Conservation (phyloP, 1,284 basidiomycete species). For the Tilletia indica region DNA sequence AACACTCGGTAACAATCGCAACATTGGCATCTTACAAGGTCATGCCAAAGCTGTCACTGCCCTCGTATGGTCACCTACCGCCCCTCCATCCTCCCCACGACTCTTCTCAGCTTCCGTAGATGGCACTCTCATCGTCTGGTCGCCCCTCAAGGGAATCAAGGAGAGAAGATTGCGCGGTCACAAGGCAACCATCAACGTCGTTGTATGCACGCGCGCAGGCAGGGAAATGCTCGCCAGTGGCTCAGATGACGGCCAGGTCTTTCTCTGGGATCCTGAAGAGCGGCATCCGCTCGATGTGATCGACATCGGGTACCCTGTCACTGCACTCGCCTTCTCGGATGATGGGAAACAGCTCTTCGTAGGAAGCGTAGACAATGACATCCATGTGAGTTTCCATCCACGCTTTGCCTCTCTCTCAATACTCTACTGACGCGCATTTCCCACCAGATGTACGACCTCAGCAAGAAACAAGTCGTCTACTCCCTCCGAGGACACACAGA, state of each 20-base stretch:
- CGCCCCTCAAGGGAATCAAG: slow-evolving; percentile 41
- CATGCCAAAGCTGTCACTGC: slow-evolving; percentile 51
- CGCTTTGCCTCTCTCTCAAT: background rate
- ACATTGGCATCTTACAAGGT: slow-evolving; percentile 48
- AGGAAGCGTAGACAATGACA: slow-evolving; percentile 54
- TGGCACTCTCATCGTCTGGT: slow-evolving; percentile 50
- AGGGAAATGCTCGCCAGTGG: slow-evolving; percentile 42
- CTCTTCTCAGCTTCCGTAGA: slow-evolving; percentile 54
- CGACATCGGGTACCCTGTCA: slow-evolving; percentile 53
- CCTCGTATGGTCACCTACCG: slow-evolving; percentile 37
- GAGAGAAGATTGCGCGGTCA: slow-evolving; percentile 49
- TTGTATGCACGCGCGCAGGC: slow-evolving; percentile 40
- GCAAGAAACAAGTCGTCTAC: slow-evolving; percentile 39
- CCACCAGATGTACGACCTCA: slow-evolving; percentile 41
- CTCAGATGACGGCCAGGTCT: slow-evolving; percentile 51
- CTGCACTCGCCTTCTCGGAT: slow-evolving; percentile 50
- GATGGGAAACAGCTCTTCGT: slow-evolving; percentile 53
- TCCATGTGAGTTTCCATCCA: slow-evolving; percentile 34
- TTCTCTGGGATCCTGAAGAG: slow-evolving; percentile 48
- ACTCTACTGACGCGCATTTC: background rate
- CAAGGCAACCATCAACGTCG: slow-evolving; percentile 48
- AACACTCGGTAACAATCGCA: slow-evolving; percentile 47
- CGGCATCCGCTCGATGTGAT: slow-evolving; percentile 43
- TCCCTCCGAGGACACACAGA: slow-evolving; percentile 43
- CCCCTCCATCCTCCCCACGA: slow-evolving; percentile 26